A percentile compares a stretch with the other conserved stretches of the same genome.
phyloP scores from a whole-genome alignment of 768 basidiomycete species.

The Panus rudis region DNA sequence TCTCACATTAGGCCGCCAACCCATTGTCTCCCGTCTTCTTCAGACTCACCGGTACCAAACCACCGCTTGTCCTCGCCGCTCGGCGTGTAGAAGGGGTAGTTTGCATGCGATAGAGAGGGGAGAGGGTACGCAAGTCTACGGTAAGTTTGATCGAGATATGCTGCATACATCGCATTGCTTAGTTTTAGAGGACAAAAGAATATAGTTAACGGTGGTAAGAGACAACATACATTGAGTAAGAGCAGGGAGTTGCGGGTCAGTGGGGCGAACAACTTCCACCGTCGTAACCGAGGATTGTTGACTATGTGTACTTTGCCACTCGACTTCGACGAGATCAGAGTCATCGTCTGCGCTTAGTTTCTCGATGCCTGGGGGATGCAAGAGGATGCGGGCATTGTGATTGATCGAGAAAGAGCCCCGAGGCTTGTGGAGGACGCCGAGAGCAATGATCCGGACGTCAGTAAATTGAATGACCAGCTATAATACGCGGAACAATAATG shows the following conservation, averaged over 20 bases:
- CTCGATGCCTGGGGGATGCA: conserved; percentile 64
- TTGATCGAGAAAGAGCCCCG: conserved; percentile 53
- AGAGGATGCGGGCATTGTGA: conserved; percentile 55
- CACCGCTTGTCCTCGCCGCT: conserved; percentile 65
- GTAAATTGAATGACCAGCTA: conserved; percentile 64
- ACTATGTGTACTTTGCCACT: not conserved
- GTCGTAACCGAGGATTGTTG: not conserved
- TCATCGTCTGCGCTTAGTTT: conserved; percentile 11
- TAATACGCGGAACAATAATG: conserved; percentile 3
- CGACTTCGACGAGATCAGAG: not conserved
- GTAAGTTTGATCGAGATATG: conserved; percentile 25
- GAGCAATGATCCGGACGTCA: conserved; percentile 66
- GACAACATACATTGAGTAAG: conserved; percentile 3
- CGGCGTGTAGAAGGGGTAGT: conserved; percentile 70
- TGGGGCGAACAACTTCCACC: too few relatives aligned
- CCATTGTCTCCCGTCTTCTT: conserved; percentile 63
- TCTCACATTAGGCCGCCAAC: conserved; percentile 64
- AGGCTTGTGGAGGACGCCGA: conserved; percentile 59
- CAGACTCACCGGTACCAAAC: conserved; percentile 41
- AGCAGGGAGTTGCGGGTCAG: not conserved
- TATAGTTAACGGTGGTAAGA: not conserved
- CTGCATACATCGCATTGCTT: not conserved
- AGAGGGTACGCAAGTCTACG: conserved; percentile 46
- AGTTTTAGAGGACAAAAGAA: not conserved
- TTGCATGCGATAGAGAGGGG: conserved; percentile 46